Conservation (phyloP, 116 monocot species). For the Phalaenopsis hybrid region DNA sequence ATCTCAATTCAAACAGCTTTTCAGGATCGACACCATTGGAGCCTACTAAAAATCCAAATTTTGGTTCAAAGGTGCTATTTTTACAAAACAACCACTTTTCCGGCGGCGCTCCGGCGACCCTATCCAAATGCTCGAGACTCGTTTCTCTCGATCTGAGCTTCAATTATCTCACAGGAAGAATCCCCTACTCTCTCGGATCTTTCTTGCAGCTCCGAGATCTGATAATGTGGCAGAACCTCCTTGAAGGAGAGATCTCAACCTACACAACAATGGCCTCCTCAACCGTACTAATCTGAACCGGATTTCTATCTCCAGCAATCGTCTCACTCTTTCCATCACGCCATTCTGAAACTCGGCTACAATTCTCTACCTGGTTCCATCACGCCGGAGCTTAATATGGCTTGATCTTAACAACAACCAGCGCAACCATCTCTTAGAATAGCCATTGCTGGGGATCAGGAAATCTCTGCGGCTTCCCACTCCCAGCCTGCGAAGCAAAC, state of each 20-base stretch:
- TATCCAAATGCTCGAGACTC: constrained; percentile 51
- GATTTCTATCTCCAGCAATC: constrained; percentile 66
- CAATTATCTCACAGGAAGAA: constrained; percentile 56
- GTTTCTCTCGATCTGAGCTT: constrained; percentile 62
- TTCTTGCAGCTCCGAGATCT: constrained; percentile 42
- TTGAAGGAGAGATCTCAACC: constrained; percentile 45
- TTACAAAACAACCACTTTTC: constrained; percentile 61
- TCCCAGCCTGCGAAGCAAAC: too few species aligned
- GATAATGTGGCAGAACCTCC: constrained; percentile 62
- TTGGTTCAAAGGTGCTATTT: constrained; percentile 40
- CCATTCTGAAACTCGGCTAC: not conserved
- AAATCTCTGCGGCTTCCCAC: too few species aligned
- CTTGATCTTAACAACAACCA: too few species aligned
- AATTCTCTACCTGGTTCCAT: too few species aligned
- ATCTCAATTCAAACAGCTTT: too few species aligned
- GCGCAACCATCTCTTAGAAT: too few species aligned
- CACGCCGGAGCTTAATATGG: too few species aligned
- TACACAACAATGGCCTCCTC: constrained; percentile 57
- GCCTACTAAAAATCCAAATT: too few species aligned
- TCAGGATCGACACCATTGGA: too few species aligned
- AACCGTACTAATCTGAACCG: constrained; percentile 52
- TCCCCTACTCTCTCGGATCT: constrained; percentile 49
- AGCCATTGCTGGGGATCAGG: too few species aligned
- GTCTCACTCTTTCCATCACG: constrained; percentile 46
- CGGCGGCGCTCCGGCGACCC: constrained; percentile 38